Evolutionary conservation across 2,329 filamentous ascomycete genomes (phyloP).

Genomic region (Fusarium paranaense): DNA sequence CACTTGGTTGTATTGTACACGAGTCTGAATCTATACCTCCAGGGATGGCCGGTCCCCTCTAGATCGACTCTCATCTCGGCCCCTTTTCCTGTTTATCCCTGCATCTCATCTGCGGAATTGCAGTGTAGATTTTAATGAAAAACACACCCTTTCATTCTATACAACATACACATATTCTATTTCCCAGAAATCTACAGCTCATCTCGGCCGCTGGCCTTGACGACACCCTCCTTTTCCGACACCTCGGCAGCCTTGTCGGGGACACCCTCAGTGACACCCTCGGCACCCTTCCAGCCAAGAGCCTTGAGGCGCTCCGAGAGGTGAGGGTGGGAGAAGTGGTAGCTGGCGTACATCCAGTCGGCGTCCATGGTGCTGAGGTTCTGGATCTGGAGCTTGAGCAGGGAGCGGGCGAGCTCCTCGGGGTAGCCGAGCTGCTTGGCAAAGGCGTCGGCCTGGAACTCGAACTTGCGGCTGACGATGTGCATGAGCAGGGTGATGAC

Average conservation of each 20-base stretch:
- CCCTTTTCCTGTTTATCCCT: slow-evolving; percentile 15
- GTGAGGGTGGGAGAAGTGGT: slow-evolving; percentile 98
- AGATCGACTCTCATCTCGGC: slow-evolving; percentile 15
- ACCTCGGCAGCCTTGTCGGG: slow-evolving; percentile 53
- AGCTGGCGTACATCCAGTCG: slow-evolving; percentile 97
- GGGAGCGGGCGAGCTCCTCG: slow-evolving; percentile 82
- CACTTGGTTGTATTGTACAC: slow-evolving; percentile 38
- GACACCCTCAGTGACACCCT: slow-evolving; percentile 54
- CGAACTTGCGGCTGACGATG: slow-evolving; percentile 91
- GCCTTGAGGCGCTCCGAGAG: slow-evolving; percentile 92
- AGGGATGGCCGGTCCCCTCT: slow-evolving; percentile 15
- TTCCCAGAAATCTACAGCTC: slow-evolving; percentile 63
- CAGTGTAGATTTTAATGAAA: neutral
- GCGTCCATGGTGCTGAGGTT: slow-evolving; percentile 99
- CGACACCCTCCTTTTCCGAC: slow-evolving; percentile 57
- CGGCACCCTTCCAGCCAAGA: slow-evolving; percentile 82
- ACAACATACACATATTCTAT: neutral
- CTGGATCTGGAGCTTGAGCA: slow-evolving; percentile 98
- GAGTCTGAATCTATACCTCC: slow-evolving; percentile 27
- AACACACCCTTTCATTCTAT: slow-evolving; percentile 10
- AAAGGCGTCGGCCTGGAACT: slow-evolving; percentile 96
- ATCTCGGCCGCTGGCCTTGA: slow-evolving; percentile 81
- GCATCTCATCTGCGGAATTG: neutral
- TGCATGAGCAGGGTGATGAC: slow-evolving; percentile 96
- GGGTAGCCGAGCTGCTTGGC: slow-evolving; percentile 87